These are phyloP conservation scores for Barnettozyma sucrosica DNA, from an alignment of 805 yeast species.

Conservation along the genomic window DNA sequence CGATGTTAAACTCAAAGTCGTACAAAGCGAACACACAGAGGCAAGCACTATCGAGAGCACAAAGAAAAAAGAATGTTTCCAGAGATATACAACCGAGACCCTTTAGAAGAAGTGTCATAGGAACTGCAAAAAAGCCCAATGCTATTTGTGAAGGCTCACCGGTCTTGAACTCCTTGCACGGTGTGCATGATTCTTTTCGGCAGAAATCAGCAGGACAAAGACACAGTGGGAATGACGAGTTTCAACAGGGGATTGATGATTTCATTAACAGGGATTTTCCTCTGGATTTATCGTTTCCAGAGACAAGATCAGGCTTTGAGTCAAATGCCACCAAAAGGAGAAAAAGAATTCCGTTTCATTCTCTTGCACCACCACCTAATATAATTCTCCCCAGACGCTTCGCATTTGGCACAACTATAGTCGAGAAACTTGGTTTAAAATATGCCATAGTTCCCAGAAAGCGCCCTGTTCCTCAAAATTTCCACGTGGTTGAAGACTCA, in stretches of 20 bases:
- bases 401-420: constrained; percentile 15
- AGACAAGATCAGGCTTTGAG: neutral
- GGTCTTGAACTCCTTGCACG: neutral
- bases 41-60: too few relatives aligned
- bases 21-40: neutral
- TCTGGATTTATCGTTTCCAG: neutral
- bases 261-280: neutral
- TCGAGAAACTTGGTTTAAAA: constrained; percentile 17
- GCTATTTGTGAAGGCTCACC: neutral
- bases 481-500: constrained; percentile 5
- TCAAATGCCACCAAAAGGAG: neutral
- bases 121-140: neutral
- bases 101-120: neutral
- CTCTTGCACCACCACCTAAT: constrained; percentile 12
- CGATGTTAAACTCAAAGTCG: neutral
- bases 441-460: constrained; percentile 15
- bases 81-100: neutral
- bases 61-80: neutral
- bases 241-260: neutral
- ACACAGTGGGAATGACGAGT: neutral
- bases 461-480: neutral
- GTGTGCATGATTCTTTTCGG: neutral
- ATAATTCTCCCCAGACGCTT: constrained; percentile 16
- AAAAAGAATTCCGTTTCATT: constrained; percentile 1
- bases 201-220: neutral